Base-by-base conservation (phyloP, 2,329 filamentous ascomycete genomes). In the Aulographum hederae region DNA sequence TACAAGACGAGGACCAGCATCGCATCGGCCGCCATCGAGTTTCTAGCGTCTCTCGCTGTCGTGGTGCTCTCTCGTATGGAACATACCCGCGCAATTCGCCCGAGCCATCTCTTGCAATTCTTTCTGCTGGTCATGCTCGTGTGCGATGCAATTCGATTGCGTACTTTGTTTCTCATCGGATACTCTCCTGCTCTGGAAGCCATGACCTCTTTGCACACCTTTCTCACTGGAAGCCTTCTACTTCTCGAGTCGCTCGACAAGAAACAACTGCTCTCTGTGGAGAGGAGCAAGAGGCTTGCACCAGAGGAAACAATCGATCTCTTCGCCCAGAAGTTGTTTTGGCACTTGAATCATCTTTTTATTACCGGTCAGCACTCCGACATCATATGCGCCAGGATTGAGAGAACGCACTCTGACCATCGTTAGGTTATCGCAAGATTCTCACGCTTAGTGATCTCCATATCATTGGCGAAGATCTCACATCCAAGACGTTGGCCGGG, bases 241-340 rank as follows among this genome's bases (percentile, higher is more conserved):
- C 31, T 44, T n/a, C 34, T 45, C 10, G 46, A 48, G 30, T 45
- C 43, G 11, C 33, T 43, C 12, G 41, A 42, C 28, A 48, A 48
- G 31, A 38, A 37, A 12, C 38, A 46, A 16, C 31, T 45, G 26
- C 35, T 32, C 12, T 41, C 36, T 5, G n/a, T n/a, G n/a, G 38
- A 43, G n/a, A 29, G 31, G 15, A 38, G 40, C 19, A 37, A 35
- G 8, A 41, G 28, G 20, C 36, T 41, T 2, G 40, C 43, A 8
- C 53, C 52, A 1, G 54, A 58, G 35, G 51, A 53, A 32, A 49
- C 45, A 4, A 46, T 45, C 17, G 50, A 50, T 2, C 38, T 56
- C 5, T 51, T 52, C 32, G 46, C 45, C 4, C 41, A 53, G n/a
- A 40, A 47, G 6, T 34, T 51, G 2, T 56, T 53, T 36, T 44